Conservation (phyloP, 768 basidiomycete species). For the Trametes sanguinea region DNA sequence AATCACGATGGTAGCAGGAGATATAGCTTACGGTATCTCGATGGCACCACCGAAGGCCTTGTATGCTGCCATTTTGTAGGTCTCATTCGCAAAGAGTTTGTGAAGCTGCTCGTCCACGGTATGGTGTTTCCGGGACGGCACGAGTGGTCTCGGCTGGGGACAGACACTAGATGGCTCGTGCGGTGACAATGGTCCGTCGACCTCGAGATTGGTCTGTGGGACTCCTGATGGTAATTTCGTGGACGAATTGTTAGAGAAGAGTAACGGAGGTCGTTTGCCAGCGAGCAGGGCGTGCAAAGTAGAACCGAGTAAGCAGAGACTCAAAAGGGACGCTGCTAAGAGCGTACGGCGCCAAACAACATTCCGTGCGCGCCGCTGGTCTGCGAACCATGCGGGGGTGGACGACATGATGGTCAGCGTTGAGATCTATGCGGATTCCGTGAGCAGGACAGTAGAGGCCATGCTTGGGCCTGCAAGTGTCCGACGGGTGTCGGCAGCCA, state of each 20-base stretch:
- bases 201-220: not conserved
- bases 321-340: not conserved
- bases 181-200: not conserved
- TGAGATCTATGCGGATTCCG: too few relatives aligned
- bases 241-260: not conserved
- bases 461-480: too few relatives aligned
- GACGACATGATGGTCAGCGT: too few relatives aligned
- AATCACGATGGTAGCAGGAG: not conserved
- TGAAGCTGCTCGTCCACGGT: conserved; percentile 35
- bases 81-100: conserved; percentile 32
- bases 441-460: too few relatives aligned
- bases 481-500: too few relatives aligned
- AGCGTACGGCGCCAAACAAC: not conserved
- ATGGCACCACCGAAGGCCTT: conserved; percentile 29
- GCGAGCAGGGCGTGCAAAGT: not conserved
- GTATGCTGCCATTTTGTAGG: conserved; percentile 33
- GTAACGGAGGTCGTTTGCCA: not conserved
- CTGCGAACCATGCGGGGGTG: too few relatives aligned
- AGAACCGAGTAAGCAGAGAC: not conserved
- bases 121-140: conserved; percentile 31
- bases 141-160: conserved; percentile 37
- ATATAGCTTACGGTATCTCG: conserved; percentile 36
- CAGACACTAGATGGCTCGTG: conserved; percentile 27
- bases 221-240: not conserved
- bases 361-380: not conserved